Base-by-base conservation (phyloP, 106 monocot species). In the Chionographis japonica region DNA sequence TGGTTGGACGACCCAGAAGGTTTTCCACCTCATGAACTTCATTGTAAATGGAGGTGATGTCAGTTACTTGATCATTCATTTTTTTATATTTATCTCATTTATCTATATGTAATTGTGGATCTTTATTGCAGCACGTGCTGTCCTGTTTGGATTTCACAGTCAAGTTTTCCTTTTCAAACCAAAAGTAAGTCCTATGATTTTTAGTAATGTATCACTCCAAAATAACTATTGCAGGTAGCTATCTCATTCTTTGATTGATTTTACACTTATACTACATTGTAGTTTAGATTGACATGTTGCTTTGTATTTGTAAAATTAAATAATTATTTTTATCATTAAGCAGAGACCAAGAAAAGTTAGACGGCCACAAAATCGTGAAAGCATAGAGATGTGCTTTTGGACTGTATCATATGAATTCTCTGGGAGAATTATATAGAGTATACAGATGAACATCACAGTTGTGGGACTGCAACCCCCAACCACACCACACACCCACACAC, bases 1-100 rank as follows among this genome's bases (percentile, higher is more conserved):
- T 81, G 85, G 94, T 49, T 94, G 94, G 94, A 94, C 94, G 56
- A 94, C 90, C 41, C 94, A 94, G 68, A 94, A 94, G 73, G 80
- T 94, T 54, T 94, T 94, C 68, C 94, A 94, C 79, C 80, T 94
- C 37, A 90, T 94, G 90, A 94, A 94, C 78, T 90, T 94, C 61
- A 71, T 94, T 59, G 94, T 94, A 54, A 94, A 90, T 72, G 94
- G 89, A 77, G 89, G 93, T 94, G 58, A 70, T 8, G 50, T 62
- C 16, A 12, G 43, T 56, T 5, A 19, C 38, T n/a, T 1, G 15
- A 13, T 27, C 49, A 42, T 5, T 40, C 62, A 46, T 2, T 37
- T 49, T 37, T 57, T 58, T 15, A 35, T 61, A 20, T 40, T 37
- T 52, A 8, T 38, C 64, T 67, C 18, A 40, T 40, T 40, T 63